These are phyloP conservation scores for Crotalaria pallida DNA, from an alignment of 306 rosid genomes.

Conservation along the genomic window DNA sequence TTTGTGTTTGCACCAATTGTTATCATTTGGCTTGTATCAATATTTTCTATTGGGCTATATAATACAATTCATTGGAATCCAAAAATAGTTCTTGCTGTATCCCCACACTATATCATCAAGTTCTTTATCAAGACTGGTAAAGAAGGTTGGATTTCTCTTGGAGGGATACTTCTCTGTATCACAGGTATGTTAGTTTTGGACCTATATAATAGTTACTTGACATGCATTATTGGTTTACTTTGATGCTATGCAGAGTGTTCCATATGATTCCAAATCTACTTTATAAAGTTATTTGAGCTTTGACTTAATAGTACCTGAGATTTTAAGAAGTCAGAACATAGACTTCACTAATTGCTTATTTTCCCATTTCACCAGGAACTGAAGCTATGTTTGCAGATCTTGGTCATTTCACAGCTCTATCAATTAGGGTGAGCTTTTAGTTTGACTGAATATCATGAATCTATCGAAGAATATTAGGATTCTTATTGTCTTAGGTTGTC, in stretches of 20 bases:
- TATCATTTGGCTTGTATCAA: constrained; percentile 66
- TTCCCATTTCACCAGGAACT: constrained; percentile 52
- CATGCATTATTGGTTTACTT: background rate
- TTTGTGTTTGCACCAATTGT: constrained; percentile 77
- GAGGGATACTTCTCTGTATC: constrained; percentile 78
- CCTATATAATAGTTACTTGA: background rate
- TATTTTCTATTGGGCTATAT: constrained; percentile 73
- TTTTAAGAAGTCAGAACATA: background rate
- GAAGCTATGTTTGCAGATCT: constrained; percentile 96
- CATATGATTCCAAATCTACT: constrained; percentile 14
- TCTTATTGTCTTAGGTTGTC: background rate
- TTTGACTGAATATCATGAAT: background rate
- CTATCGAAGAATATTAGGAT: background rate
- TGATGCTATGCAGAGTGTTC: constrained; percentile 8
- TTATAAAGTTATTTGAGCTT: constrained; percentile 12
- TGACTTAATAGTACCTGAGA: background rate
- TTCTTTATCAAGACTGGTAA: constrained; percentile 65
- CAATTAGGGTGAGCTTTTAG: constrained; percentile 63
- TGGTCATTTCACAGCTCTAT: constrained; percentile 80
- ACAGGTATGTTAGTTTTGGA: constrained; percentile 58
- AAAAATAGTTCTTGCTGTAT: constrained; percentile 47
- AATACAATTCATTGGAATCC: constrained; percentile 73
- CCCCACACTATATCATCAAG: constrained; percentile 67
- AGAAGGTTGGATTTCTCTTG: constrained; percentile 88
- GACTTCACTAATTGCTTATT: constrained; percentile 1